Evolutionary conservation across 2,329 filamentous ascomycete genomes (phyloP).

Genomic region (Lachnellula suecica): DNA sequence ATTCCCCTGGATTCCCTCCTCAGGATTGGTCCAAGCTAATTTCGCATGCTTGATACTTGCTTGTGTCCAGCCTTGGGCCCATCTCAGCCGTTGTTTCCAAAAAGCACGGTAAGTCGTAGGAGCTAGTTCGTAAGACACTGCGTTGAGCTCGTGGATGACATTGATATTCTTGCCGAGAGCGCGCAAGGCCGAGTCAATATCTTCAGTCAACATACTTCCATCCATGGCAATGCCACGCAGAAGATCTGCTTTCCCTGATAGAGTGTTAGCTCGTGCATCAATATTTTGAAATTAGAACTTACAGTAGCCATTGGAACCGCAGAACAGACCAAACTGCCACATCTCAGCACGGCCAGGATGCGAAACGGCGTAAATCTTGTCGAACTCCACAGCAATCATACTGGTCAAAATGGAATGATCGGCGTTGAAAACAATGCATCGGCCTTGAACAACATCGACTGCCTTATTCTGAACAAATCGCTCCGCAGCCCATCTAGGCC

Average conservation of each 20-base stretch:
- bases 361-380: slow-evolving; percentile 51
- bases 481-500: slow-evolving; percentile 47
- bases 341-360: slow-evolving; percentile 46
- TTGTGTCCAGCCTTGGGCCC: slow-evolving; percentile 50
- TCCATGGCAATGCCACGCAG: slow-evolving; percentile 48
- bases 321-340: slow-evolving; percentile 48
- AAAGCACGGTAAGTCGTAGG: slow-evolving; percentile 43
- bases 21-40: slow-evolving; percentile 41
- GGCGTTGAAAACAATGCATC: slow-evolving; percentile 48
- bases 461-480: slow-evolving; percentile 41
- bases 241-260: slow-evolving; percentile 41
- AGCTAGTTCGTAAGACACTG: slow-evolving; percentile 47
- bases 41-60: slow-evolving; percentile 43
- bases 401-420: slow-evolving; percentile 41
- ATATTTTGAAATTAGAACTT: too few species aligned
- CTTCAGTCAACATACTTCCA: slow-evolving; percentile 47
- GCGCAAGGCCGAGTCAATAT: slow-evolving; percentile 48
- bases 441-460: slow-evolving; percentile 47
- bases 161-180: slow-evolving; percentile 38
- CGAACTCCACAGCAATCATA: slow-evolving; percentile 50
- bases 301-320: slow-evolving; percentile 49
- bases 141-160: slow-evolving; percentile 47
- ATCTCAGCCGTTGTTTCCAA: slow-evolving; percentile 50
- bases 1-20: slow-evolving; percentile 27
- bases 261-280: too few species aligned